A percentile compares a stretch with the other conserved stretches of the same genome.
phyloP scores from a whole-genome alignment of 805 yeast genomes.

The Teunomyces aglyptinius region DNA sequence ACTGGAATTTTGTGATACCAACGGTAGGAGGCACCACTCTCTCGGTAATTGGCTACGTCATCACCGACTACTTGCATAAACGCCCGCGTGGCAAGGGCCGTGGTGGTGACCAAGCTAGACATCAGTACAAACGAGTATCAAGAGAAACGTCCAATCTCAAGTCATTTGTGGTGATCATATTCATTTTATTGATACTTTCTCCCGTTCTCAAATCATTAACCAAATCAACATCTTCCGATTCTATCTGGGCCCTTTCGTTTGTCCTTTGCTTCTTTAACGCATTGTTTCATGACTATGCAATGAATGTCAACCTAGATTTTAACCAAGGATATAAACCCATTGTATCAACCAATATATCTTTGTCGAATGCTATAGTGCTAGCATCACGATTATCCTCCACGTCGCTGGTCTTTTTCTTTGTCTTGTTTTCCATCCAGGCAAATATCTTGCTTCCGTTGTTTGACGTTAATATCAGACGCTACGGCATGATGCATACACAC shows the following conservation, averaged over 20 bases:
- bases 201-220: constrained; percentile 90
- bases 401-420: constrained; percentile 77
- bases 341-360: constrained; percentile 75
- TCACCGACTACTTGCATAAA: neutral
- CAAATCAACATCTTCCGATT: constrained; percentile 85
- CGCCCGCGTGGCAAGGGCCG: neutral
- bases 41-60: constrained; percentile 33
- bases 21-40: constrained; percentile 25
- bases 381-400: constrained; percentile 84
- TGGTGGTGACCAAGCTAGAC: constrained; percentile 2
- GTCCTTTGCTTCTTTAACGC: constrained; percentile 74
- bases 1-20: constrained; percentile 52
- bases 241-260: constrained; percentile 88
- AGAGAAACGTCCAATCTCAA: constrained; percentile 37
- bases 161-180: constrained; percentile 65
- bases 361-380: constrained; percentile 83
- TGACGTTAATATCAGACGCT: constrained; percentile 55
- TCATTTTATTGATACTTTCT: constrained; percentile 73
- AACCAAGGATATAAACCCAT: constrained; percentile 43
- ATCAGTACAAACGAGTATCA: constrained; percentile 10
- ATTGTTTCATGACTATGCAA: constrained; percentile 64
- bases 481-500: constrained; percentile 24
- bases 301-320: constrained; percentile 33
- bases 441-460: constrained; percentile 74
- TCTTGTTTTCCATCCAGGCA: constrained; percentile 67